Evolutionary conservation across 805 yeast genomes (phyloP), one percentile per base, ranked within the genome.

Genomic region (Candida stauntonica): DNA sequence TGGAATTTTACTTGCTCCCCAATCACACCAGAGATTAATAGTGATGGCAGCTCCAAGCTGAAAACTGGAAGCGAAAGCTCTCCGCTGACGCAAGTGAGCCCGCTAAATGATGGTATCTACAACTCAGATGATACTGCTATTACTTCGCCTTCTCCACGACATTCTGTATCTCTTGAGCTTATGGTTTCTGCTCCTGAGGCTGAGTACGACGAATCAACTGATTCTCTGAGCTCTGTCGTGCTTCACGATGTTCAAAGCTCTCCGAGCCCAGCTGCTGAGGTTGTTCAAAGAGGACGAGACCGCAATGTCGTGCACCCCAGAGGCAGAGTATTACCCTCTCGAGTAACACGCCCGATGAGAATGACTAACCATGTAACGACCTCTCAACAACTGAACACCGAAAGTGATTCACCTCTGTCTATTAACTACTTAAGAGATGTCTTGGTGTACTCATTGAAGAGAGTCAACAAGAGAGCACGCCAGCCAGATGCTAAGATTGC

Each of bases 401-500:
- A 16, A 17, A 20, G 8, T 8, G 16, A 15, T 3, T 29, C 16
- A 7, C 17, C 26, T n/a, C 11, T 12, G 4, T 16, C 13, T n/a
- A 47, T 68, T 23, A 64, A 68, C 44, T 66, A 61, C 44, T 54
- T 58, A 36, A 67, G 66, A 12, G 67, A 70, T 33, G 64, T 74
- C 2, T 55, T 76, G 7, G 51, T 64, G 15, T 63, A 64, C 49
- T 68, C 77, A 43, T 60, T 77, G 31, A 62, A 62, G 37, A 62
- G 72, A 44, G 77, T 79, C 33, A 58, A 66, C 42, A 60, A 54
- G 20, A 65, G 89, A 32, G 81, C 86, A 3, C 66, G 65, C 27
- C 64, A 71, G n/a, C 62, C 59, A 9, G 66, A 60, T 17, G 76
- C 86, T 0, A 70, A 64, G 33, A 41, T 46, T 3, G 60, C 69